phyloP scores from a whole-genome alignment of 768 basidiomycete genomes.

The Hygrophoropsis aurantiaca region DNA sequence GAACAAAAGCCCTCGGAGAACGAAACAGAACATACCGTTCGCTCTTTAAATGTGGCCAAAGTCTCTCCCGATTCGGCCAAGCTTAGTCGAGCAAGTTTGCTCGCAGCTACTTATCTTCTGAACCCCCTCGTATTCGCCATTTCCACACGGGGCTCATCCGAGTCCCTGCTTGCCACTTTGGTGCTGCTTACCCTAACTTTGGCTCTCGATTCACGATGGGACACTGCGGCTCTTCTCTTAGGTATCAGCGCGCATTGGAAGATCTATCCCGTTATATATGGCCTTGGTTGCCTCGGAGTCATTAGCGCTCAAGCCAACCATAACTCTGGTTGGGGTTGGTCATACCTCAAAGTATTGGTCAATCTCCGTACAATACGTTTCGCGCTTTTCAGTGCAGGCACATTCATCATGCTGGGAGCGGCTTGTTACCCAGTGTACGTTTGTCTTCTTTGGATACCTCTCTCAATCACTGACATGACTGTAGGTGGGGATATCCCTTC shows the following conservation, averaged over 20 bases:
- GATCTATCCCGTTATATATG: slow-evolving; percentile 94
- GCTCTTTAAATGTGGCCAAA: background rate
- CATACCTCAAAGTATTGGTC: slow-evolving; percentile 1
- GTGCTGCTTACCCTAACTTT: slow-evolving; percentile 70
- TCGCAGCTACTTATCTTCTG: slow-evolving; percentile 74
- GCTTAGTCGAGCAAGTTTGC: slow-evolving; percentile 48
- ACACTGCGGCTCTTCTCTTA: slow-evolving; percentile 65
- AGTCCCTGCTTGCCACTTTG: slow-evolving; percentile 79
- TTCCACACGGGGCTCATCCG: slow-evolving; percentile 95
- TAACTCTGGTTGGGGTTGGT: slow-evolving; percentile 14
- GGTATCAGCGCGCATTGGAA: slow-evolving; percentile 95
- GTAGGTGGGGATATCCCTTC: slow-evolving; percentile 94
- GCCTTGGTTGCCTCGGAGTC: slow-evolving; percentile 68
- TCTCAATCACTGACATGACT: background rate
- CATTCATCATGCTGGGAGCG: slow-evolving; percentile 61
- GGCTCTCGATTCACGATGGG: slow-evolving; percentile 59
- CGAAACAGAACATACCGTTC: background rate
- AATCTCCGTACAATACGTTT: slow-evolving; percentile 58
- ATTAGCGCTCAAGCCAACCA: slow-evolving; percentile 28
- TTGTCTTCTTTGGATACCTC: slow-evolving; percentile 8
- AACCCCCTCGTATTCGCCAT: slow-evolving; percentile 96
- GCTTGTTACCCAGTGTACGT: slow-evolving; percentile 77
- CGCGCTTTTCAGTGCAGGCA: slow-evolving; percentile 61
- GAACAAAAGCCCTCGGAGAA: background rate
- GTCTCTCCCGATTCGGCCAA: too few species aligned